These are phyloP conservation scores for Hyphopichia buzzinii DNA, from an alignment of 1,139 yeast genomes.

Conservation along the genomic window DNA sequence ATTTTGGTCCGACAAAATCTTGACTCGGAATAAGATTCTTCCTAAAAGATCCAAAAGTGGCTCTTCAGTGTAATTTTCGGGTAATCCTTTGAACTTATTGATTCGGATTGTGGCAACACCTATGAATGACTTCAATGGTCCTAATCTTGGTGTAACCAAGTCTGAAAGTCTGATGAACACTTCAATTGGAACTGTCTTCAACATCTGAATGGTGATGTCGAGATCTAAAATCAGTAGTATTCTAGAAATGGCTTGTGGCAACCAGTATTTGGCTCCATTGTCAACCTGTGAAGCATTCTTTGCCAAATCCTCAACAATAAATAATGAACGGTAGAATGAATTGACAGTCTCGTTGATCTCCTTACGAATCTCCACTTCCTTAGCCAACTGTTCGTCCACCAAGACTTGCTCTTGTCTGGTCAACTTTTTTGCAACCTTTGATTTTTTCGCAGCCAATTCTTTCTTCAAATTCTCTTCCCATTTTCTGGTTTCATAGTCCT, in stretches of 20 bases:
- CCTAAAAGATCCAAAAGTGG: constrained; percentile 55
- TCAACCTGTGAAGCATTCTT: constrained; percentile 51
- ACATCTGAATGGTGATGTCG: constrained; percentile 34
- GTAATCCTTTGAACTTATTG: constrained; percentile 36
- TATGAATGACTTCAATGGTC: constrained; percentile 46
- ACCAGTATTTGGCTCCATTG: constrained; percentile 75
- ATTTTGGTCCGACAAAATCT: constrained; percentile 69
- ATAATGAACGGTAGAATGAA: constrained; percentile 47
- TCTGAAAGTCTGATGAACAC: constrained; percentile 46
- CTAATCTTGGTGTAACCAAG: constrained; percentile 48
- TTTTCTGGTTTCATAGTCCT: constrained; percentile 78
- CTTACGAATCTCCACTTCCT: constrained; percentile 57
- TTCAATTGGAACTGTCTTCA: constrained; percentile 34
- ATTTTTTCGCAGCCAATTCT: constrained; percentile 61
- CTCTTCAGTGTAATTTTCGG: constrained; percentile 46
- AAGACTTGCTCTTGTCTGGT: constrained; percentile 73
- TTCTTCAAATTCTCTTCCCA: constrained; percentile 88
- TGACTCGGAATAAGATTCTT: constrained; percentile 70
- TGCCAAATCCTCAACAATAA: constrained; percentile 53
- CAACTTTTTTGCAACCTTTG: constrained; percentile 45
- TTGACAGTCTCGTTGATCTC: constrained; percentile 39
- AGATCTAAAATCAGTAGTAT: constrained; percentile 42
- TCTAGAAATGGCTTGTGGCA: constrained; percentile 55
- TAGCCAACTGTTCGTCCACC: constrained; percentile 58
- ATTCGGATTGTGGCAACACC: constrained; percentile 72